These are phyloP conservation scores for Podaxis rugospora DNA, from an alignment of 768 basidiomycete genomes.

Conservation along the genomic window DNA sequence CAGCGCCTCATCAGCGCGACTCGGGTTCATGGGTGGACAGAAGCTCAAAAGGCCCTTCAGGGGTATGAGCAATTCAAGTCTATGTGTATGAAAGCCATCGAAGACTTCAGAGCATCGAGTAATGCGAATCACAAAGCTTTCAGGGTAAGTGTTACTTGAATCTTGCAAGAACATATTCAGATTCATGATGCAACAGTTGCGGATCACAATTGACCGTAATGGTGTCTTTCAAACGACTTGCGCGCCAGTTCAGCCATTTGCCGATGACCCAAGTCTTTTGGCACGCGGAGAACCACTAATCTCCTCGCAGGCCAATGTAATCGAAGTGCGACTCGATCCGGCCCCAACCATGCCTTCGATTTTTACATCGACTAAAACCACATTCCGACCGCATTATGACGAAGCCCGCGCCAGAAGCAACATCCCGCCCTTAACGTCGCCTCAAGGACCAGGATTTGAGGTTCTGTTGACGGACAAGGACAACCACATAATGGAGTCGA, in stretches of 20 bases:
- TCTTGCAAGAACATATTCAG: slow-evolving; percentile 8
- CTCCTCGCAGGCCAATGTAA: slow-evolving; percentile 19
- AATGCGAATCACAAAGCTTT: slow-evolving; percentile 20
- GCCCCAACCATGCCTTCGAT: slow-evolving; percentile 47
- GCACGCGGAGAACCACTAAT: slow-evolving; percentile 30
- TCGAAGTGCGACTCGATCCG: slow-evolving; percentile 52
- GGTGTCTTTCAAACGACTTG: slow-evolving; percentile 16
- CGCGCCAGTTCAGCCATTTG: slow-evolving; percentile 20
- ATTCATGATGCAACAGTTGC: slow-evolving; percentile 35
- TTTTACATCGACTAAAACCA: slow-evolving; percentile 72
- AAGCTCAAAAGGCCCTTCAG: slow-evolving; percentile 25
- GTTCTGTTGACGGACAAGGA: slow-evolving; percentile 59
- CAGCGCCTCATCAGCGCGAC: slow-evolving; percentile 56
- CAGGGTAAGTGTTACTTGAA: slow-evolving; percentile 22
- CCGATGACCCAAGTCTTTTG: slow-evolving; percentile 33
- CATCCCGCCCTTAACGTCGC: slow-evolving; percentile 29
- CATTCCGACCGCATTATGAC: slow-evolving; percentile 53
- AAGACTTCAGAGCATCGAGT: slow-evolving; percentile 18
- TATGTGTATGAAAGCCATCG: slow-evolving; percentile 44
- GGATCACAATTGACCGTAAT: slow-evolving; percentile 39
- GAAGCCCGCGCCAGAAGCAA: slow-evolving; percentile 56
- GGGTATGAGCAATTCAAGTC: slow-evolving; percentile 35
- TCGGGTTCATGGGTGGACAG: slow-evolving; percentile 45
- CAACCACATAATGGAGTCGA: slow-evolving; percentile 54
- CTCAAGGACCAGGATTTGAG: slow-evolving; percentile 36